Evolutionary conservation across 495 filamentous ascomycete genomes (phyloP).

Genomic region (Aspergillus avenaceus): DNA sequence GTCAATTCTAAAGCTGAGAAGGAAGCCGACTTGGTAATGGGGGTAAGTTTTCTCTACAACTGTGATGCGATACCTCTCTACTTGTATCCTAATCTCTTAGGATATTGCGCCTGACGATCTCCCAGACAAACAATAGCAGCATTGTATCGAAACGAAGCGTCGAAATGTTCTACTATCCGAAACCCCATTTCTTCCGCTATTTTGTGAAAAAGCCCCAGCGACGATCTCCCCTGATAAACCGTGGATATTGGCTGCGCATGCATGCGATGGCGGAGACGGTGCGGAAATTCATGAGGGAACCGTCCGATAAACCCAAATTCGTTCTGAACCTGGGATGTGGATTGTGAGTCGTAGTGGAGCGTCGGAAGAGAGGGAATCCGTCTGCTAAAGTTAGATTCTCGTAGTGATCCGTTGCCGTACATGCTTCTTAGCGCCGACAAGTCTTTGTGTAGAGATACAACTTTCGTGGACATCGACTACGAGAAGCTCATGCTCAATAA

Average conservation of each 20-base stretch:
- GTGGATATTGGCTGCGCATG: conserved; percentile 84
- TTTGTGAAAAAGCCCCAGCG: conserved; percentile 82
- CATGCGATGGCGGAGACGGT: conserved; percentile 72
- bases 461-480: conserved; percentile 87
- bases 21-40: conserved; percentile 66
- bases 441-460: conserved; percentile 47
- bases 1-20: conserved; percentile 34
- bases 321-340: conserved; percentile 88
- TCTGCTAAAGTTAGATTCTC: conserved; percentile 24
- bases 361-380: conserved; percentile 4
- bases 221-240: conserved; percentile 78
- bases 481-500: conserved; percentile 75
- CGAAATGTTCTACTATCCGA: conserved; percentile 72
- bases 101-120: not conserved
- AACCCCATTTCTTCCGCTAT: conserved; percentile 78
- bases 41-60: too few species aligned
- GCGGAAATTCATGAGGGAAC: conserved; percentile 60
- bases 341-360: conserved; percentile 60
- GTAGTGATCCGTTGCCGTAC: conserved; percentile 87
- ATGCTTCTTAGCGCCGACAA: conserved; percentile 67
- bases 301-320: conserved; percentile 59
- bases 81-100: too few species aligned
- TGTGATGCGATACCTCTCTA: too few species aligned
- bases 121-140: conserved; percentile 81
- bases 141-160: conserved; percentile 90